Percentiles rank a stretch among this genome's conserved stretches.
Evolutionary conservation across 306 rosid species (phyloP).

Genomic region (Sicyos baderoa): DNA sequence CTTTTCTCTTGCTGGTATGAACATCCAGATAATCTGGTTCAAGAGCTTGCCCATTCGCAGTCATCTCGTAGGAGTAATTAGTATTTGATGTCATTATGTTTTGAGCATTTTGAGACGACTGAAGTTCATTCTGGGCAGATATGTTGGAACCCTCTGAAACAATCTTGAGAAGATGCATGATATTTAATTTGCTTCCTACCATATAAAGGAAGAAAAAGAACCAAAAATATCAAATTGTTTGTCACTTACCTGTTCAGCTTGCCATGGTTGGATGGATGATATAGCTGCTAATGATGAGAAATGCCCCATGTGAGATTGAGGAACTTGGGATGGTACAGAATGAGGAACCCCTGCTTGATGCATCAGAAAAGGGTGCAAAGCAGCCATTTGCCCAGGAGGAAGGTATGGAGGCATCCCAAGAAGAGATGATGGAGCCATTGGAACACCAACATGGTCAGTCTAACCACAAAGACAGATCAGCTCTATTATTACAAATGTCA

Average conservation of each 20-base stretch:
- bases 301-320: slow-evolving; percentile 74
- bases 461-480: slow-evolving; percentile 26
- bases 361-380: slow-evolving; percentile 77
- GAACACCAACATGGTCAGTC: slow-evolving; percentile 57
- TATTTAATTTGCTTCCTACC: background rate
- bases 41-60: slow-evolving; percentile 64
- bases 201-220: slow-evolving; percentile 7
- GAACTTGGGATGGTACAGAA: slow-evolving; percentile 62
- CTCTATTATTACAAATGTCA: background rate
- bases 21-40: slow-evolving; percentile 50
- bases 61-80: slow-evolving; percentile 51
- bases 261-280: slow-evolving; percentile 83
- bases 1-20: slow-evolving; percentile 45
- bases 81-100: slow-evolving; percentile 50
- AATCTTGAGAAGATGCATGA: slow-evolving; percentile 35
- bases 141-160: slow-evolving; percentile 51
- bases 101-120: slow-evolving; percentile 57
- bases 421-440: slow-evolving; percentile 68
- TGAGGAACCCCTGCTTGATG: slow-evolving; percentile 82
- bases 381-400: slow-evolving; percentile 75
- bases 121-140: slow-evolving; percentile 43
- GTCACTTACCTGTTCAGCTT: slow-evolving; percentile 59
- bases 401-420: slow-evolving; percentile 85
- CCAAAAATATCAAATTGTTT: slow-evolving; percentile 11
- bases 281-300: slow-evolving; percentile 62